These are phyloP conservation scores for Mycena kentingensis DNA, from an alignment of 768 basidiomycete species.

Conservation along the genomic window DNA sequence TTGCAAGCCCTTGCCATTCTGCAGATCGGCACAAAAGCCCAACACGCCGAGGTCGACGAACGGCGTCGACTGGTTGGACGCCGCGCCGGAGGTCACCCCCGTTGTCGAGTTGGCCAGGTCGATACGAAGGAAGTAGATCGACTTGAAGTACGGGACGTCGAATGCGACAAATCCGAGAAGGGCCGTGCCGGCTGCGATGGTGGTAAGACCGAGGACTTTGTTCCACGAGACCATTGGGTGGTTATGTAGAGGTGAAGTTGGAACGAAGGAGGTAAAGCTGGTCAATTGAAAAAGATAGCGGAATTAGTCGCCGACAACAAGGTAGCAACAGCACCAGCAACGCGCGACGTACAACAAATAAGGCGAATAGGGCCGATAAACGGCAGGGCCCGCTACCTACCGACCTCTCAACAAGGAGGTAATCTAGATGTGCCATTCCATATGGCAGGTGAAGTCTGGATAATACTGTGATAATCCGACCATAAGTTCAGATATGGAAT, in stretches of 20 bases:
- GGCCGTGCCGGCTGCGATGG: conserved; percentile 10
- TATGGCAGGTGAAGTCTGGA: no score
- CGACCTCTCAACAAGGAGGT: no score
- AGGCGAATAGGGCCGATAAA: no score
- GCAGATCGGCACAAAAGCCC: conserved; percentile 11
- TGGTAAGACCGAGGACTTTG: conserved; percentile 10
- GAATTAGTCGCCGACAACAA: neutral
- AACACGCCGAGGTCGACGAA: conserved; percentile 17
- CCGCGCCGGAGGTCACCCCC: neutral
- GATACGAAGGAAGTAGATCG: conserved; percentile 16
- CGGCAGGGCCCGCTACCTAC: no score
- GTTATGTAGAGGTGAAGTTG: neutral
- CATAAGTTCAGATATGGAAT: no score
- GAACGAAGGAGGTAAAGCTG: conserved; percentile 1
- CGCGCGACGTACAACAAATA: no score
- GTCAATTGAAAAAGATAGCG: no score
- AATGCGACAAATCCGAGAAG: conserved; percentile 17
- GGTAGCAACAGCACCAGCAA: neutral
- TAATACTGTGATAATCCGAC: no score
- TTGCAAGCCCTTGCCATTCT: conserved; percentile 12
- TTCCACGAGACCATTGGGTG: conserved; percentile 15
- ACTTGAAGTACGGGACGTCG: conserved; percentile 10
- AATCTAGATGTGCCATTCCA: no score
- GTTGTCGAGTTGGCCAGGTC: conserved; percentile 9
- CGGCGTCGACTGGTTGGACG: conserved; percentile 1